These are phyloP conservation scores for Arxiozyma slooffiae DNA, from an alignment of 1,139 yeast species.

Conservation along the genomic window DNA sequence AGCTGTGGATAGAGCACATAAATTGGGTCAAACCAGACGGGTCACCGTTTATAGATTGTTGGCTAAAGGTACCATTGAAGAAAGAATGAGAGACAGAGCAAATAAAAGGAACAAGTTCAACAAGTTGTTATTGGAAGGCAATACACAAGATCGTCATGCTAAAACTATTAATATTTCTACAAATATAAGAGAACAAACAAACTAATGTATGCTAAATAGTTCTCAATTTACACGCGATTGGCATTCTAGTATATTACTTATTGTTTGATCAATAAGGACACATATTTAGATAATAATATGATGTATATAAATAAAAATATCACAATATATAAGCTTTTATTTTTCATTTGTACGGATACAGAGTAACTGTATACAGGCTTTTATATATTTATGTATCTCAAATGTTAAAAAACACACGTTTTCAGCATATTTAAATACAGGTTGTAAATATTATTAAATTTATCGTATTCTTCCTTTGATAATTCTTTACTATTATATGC, in stretches of 20 bases:
- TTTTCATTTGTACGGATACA: too few relatives aligned
- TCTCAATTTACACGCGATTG: not conserved
- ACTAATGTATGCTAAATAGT: not conserved
- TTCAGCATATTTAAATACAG: slow-evolving; percentile 23
- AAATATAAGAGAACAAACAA: slow-evolving; percentile 1
- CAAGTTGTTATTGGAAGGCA: slow-evolving; percentile 98
- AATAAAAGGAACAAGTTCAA: slow-evolving; percentile 96
- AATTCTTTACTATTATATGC: slow-evolving; percentile 15
- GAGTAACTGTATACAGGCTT: not conserved
- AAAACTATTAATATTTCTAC: slow-evolving; percentile 10
- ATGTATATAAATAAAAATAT: not conserved
- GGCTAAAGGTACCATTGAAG: slow-evolving; percentile 91
- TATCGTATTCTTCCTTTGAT: slow-evolving; percentile 18
- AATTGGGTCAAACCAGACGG: slow-evolving; percentile 94
- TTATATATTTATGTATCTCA: not conserved
- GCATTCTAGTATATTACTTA: not conserved
- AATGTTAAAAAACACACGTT: slow-evolving; percentile 22
- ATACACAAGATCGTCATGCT: slow-evolving; percentile 35
- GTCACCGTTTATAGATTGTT: slow-evolving; percentile 92
- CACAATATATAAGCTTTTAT: not conserved
- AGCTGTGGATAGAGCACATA: slow-evolving; percentile 98
- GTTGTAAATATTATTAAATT: slow-evolving; percentile 15
- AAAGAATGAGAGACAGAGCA: slow-evolving; percentile 96
- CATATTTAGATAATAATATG: not conserved
- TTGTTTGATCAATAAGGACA: not conserved